Percentiles rank a stretch among this genome's conserved stretches.
phyloP scores from a whole-genome alignment of 192 early-diverging fungal species.

The Obelidium mucronatum region DNA sequence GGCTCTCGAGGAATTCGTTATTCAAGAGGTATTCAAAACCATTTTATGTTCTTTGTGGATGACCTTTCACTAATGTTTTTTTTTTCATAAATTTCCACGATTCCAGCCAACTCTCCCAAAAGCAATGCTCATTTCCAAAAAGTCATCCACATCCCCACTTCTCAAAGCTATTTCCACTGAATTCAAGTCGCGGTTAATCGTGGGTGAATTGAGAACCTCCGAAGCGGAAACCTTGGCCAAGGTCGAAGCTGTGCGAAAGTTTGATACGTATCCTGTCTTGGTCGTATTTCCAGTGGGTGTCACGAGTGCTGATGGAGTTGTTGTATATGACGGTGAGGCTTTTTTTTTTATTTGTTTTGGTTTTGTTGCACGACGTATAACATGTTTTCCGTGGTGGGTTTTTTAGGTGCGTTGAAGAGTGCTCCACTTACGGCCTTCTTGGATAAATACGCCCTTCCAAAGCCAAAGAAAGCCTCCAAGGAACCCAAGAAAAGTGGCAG shows the following conservation, averaged over 20 bases:
- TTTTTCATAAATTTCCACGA: neutral
- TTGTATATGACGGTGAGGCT: conserved; percentile 66
- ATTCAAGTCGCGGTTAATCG: conserved; percentile 69
- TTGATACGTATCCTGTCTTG: conserved; percentile 41
- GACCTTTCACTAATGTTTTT: neutral
- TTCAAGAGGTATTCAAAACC: neutral
- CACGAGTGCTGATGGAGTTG: conserved; percentile 47
- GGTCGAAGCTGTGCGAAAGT: conserved; percentile 45
- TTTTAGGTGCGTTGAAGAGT: conserved; percentile 64
- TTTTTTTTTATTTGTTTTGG: neutral
- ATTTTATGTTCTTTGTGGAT: conserved; percentile 14
- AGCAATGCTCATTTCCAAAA: conserved; percentile 82
- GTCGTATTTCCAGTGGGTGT: conserved; percentile 71
- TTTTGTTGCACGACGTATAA: neutral
- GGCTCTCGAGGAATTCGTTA: conserved; percentile 44
- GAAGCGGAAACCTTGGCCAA: conserved; percentile 57
- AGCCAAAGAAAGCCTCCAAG: conserved; percentile 38
- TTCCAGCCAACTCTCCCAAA: conserved; percentile 60
- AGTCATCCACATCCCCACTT: conserved; percentile 76
- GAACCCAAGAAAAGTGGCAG: conserved; percentile 24
- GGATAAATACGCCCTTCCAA: conserved; percentile 59
- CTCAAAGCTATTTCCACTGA: conserved; percentile 87
- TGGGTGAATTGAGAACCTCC: conserved; percentile 75
- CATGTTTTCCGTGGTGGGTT: neutral
- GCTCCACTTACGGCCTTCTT: conserved; percentile 68